phyloP scores from a whole-genome alignment of 441 rosid species.

The Aleurites moluccanus region DNA sequence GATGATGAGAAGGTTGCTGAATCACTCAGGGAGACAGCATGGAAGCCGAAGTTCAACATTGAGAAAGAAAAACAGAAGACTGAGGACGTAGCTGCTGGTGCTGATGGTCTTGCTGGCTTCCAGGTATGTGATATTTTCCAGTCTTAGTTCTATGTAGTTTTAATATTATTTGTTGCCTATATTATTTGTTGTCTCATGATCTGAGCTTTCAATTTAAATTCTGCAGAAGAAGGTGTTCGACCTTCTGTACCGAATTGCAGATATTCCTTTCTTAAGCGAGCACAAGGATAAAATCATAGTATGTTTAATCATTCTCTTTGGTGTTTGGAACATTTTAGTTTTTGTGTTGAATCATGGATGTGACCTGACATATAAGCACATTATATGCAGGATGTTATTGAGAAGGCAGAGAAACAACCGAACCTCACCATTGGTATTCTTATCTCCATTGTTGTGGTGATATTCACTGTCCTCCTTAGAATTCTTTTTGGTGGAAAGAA shows the following conservation, averaged over 20 bases:
- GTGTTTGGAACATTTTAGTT: background rate
- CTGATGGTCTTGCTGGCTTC: conserved; percentile 58
- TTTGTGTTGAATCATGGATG: conserved; percentile 3
- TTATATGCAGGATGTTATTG: conserved; percentile 60
- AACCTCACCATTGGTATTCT: conserved; percentile 72
- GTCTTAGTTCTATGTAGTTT: background rate
- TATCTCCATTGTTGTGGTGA: conserved; percentile 52
- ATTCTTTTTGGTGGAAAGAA: conserved; percentile 83
- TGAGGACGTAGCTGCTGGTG: conserved; percentile 57
- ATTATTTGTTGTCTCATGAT: background rate
- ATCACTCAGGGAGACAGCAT: conserved; percentile 49
- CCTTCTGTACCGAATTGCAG: conserved; percentile 77
- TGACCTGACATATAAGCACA: background rate
- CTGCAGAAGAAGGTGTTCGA: conserved; percentile 86
- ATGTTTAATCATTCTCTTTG: conserved; percentile 27
- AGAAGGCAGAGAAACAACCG: conserved; percentile 91
- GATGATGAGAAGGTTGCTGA: conserved; percentile 71
- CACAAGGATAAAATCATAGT: conserved; percentile 69
- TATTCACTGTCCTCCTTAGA: conserved; percentile 51
- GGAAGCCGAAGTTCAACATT: conserved; percentile 77
- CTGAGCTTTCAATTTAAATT: conserved; percentile 13
- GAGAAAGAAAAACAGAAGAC: conserved; percentile 85
- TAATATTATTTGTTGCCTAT: background rate
- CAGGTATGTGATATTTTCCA: conserved; percentile 45
- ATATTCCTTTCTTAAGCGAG: conserved; percentile 66